A percentile compares a stretch with the other conserved stretches of the same genome.
These are phyloP conservation scores for Eurotiales sp. DNA, from an alignment of 2,329 filamentous ascomycete genomes.

Conservation along the genomic window DNA sequence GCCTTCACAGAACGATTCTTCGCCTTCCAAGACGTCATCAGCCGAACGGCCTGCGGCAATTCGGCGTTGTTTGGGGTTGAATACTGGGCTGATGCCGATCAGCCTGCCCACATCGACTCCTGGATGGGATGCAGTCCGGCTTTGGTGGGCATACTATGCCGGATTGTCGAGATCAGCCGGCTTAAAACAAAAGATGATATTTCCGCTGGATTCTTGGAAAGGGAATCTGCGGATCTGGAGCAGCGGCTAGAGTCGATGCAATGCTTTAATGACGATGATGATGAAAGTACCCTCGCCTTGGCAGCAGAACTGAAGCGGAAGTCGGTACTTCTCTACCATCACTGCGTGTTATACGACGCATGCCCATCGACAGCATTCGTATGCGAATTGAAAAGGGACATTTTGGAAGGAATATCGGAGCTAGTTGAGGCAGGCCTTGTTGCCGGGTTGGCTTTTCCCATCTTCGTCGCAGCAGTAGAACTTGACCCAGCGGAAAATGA, in stretches of 20 bases:
- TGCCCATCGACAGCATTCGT: constrained; percentile 37
- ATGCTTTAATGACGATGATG: neutral
- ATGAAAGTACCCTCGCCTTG: constrained; percentile 29
- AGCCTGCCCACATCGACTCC: constrained; percentile 31
- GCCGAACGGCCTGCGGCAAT: constrained; percentile 49
- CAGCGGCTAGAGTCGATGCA: constrained; percentile 25
- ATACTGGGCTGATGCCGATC: constrained; percentile 42
- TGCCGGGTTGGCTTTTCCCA: constrained; percentile 40
- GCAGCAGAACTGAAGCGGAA: constrained; percentile 44
- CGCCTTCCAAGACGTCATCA: constrained; percentile 51
- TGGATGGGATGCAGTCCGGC: constrained; percentile 51
- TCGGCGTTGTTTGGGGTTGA: constrained; percentile 46
- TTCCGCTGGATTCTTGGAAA: constrained; percentile 25
- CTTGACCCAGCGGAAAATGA: constrained; percentile 38
- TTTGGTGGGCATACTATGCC: constrained; percentile 45
- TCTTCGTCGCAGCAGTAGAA: constrained; percentile 45
- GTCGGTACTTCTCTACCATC: constrained; percentile 44
- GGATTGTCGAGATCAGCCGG: constrained; percentile 46
- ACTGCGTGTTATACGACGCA: constrained; percentile 44
- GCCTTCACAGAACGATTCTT: constrained; percentile 47
- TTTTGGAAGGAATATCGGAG: constrained; percentile 32
- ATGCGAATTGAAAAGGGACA: constrained; percentile 28
- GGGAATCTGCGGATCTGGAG: constrained; percentile 33
- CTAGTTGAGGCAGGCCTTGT: constrained; percentile 31
- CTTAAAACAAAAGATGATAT: constrained; percentile 25